Percentiles rank a stretch among this genome's conserved stretches.
Evolutionary conservation across 352 stramenopile genomes (phyloP).

Genomic region (Phytophthora multivora): DNA sequence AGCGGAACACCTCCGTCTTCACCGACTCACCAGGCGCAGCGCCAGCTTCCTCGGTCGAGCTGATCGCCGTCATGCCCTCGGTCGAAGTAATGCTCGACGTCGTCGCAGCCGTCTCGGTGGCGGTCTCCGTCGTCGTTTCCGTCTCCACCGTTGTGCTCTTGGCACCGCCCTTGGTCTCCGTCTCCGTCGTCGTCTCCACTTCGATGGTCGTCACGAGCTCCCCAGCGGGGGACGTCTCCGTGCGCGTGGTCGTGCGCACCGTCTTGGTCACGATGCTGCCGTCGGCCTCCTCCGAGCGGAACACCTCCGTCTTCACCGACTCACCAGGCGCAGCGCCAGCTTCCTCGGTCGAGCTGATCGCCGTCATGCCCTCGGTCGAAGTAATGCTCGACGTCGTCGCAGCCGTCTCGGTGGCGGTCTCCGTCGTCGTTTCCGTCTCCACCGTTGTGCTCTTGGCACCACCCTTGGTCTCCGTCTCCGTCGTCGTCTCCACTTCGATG

Average conservation of each 20-base stretch:
- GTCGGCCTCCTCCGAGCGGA: slow-evolving; percentile 19
- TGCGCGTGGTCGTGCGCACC: slow-evolving; percentile 21
- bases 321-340: slow-evolving; percentile 6
- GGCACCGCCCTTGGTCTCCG: slow-evolving; percentile 15
- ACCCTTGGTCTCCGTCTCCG: slow-evolving; percentile 11
- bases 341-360: slow-evolving; percentile 20
- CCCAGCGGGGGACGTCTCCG: slow-evolving; percentile 12
- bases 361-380: slow-evolving; percentile 17
- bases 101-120: slow-evolving; percentile 17
- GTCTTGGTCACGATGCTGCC: slow-evolving; percentile 30
- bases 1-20: slow-evolving; percentile 27
- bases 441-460: slow-evolving; percentile 17
- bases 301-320: slow-evolving; percentile 24
- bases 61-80: slow-evolving; percentile 22
- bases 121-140: slow-evolving; percentile 26
- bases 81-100: slow-evolving; percentile 19
- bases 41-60: slow-evolving; percentile 20
- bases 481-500: slow-evolving; percentile 25
- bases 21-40: slow-evolving; percentile 11
- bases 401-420: slow-evolving; percentile 18
- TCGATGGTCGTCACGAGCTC: slow-evolving; percentile 23
- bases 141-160: slow-evolving; percentile 23
- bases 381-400: slow-evolving; percentile 13
- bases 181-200: slow-evolving; percentile 25
- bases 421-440: slow-evolving; percentile 22